Evolutionary conservation across 2,329 filamentous ascomycete species (phyloP).

Genomic region (Colletotrichum chlorophyti): DNA sequence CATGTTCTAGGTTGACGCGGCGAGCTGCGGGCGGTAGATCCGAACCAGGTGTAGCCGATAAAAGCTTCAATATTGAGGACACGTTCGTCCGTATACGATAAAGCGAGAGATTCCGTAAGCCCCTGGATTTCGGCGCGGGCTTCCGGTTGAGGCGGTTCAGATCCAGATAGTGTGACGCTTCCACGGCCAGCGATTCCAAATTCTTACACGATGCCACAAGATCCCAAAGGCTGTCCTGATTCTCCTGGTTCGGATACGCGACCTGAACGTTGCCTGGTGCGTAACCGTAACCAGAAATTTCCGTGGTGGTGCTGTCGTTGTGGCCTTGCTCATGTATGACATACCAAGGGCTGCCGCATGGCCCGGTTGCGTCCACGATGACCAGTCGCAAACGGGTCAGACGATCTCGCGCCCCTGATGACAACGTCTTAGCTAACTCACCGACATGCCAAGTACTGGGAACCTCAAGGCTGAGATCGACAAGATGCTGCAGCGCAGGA

Average conservation of each 20-base stretch:
- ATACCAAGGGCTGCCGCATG: neutral
- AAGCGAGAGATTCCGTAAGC: neutral
- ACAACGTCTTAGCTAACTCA: neutral
- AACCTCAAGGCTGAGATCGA: conserved; percentile 7
- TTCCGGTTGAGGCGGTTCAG: conserved; percentile 1
- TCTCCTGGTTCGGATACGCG: conserved; percentile 8
- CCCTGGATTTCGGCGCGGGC: neutral
- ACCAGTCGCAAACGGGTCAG: neutral
- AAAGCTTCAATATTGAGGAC: neutral
- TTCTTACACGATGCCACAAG: conserved; percentile 8
- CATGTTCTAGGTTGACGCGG: neutral
- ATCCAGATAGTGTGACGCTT: conserved; percentile 8
- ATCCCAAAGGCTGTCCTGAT: conserved; percentile 2
- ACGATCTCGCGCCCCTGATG: neutral
- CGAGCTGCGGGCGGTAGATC: neutral
- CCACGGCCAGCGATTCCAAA: conserved; percentile 7
- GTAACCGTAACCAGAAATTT: neutral
- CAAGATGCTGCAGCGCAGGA: neutral
- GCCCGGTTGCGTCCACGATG: conserved; percentile 14
- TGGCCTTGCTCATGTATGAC: neutral
- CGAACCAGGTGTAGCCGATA: neutral
- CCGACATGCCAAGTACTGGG: conserved; percentile 10
- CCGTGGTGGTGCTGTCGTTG: neutral
- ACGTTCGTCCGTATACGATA: neutral
- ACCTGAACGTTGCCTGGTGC: conserved; percentile 14